These are phyloP conservation scores for Trichosporon sp. DNA, from an alignment of 1,284 basidiomycete genomes.

Conservation along the genomic window DNA sequence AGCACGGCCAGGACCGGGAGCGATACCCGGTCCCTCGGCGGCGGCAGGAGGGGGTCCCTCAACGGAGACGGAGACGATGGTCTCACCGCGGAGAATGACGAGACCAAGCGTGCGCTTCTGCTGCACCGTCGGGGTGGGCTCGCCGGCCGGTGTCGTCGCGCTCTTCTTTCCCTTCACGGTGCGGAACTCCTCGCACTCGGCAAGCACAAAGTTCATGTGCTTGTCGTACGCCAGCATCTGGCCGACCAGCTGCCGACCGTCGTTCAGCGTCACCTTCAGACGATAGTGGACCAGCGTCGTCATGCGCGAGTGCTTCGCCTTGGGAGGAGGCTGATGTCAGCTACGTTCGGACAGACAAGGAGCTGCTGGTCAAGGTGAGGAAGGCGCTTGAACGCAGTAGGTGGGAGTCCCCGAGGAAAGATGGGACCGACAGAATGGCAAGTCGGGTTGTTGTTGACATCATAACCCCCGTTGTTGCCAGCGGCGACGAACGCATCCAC, in stretches of 20 bases:
- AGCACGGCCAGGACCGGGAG: conserved; percentile 84
- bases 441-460: not conserved
- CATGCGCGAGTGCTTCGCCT: conserved; percentile 98
- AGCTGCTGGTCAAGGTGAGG: not conserved
- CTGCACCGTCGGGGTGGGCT: conserved; percentile 79
- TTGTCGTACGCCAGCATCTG: conserved; percentile 99
- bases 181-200: conserved; percentile 95
- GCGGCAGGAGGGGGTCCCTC: conserved; percentile 97
- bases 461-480: not conserved
- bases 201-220: conserved; percentile 99
- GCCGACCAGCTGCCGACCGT: conserved; percentile 90
- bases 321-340: conserved; percentile 61
- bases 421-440: no score
- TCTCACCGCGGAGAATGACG: conserved; percentile 94
- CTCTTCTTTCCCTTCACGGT: conserved; percentile 65
- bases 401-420: no score
- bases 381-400: no score
- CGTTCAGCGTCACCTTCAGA: conserved; percentile 95
- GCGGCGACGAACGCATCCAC: not conserved
- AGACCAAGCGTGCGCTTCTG: conserved; percentile 94
- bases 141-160: conserved; percentile 51
- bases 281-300: conserved; percentile 96
- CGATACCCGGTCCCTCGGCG: conserved; percentile 66
- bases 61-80: conserved; percentile 90
- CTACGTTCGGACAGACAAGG: not conserved